Evolutionary conservation across 306 rosid species (phyloP).

Genomic region (Fagus crenata): DNA sequence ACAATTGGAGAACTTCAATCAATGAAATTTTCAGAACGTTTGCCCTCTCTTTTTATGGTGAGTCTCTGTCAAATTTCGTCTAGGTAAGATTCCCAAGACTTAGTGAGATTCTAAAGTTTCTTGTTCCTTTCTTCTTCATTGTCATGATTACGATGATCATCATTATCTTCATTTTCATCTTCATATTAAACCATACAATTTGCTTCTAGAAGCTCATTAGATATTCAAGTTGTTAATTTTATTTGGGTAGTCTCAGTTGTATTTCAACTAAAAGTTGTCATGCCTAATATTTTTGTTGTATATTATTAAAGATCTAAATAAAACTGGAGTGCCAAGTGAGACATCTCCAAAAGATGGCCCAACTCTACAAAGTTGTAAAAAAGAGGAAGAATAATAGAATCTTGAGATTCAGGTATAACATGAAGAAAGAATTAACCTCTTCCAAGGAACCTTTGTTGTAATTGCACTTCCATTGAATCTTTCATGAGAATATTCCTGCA

Average conservation of each 20-base stretch:
- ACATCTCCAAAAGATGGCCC: not conserved
- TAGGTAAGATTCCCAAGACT: too few relatives aligned
- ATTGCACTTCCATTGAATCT: slow-evolving; percentile 55
- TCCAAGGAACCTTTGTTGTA: slow-evolving; percentile 52
- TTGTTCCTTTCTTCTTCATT: too few relatives aligned
- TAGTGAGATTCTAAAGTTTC: too few relatives aligned
- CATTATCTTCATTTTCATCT: too few relatives aligned
- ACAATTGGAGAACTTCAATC: not conserved
- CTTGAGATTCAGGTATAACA: slow-evolving; percentile 8
- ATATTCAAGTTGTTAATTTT: too few relatives aligned
- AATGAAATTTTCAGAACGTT: not conserved
- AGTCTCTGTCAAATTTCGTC: too few relatives aligned
- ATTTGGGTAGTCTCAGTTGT: too few relatives aligned
- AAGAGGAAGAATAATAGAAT: not conserved
- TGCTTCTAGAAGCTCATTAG: too few relatives aligned
- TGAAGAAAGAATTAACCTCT: slow-evolving; percentile 51
- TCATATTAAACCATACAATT: too few relatives aligned
- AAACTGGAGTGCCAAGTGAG: not conserved
- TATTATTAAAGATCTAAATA: not conserved
- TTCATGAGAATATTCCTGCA: slow-evolving; percentile 66
- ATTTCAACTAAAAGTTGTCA: too few relatives aligned
- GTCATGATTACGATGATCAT: too few relatives aligned
- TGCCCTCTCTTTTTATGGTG: not conserved
- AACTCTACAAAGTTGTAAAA: not conserved
- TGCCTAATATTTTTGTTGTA: too few relatives aligned